Evolutionary conservation across 208 protist genomes (phyloP).

Genomic region (Leishmania aethiopica): DNA sequence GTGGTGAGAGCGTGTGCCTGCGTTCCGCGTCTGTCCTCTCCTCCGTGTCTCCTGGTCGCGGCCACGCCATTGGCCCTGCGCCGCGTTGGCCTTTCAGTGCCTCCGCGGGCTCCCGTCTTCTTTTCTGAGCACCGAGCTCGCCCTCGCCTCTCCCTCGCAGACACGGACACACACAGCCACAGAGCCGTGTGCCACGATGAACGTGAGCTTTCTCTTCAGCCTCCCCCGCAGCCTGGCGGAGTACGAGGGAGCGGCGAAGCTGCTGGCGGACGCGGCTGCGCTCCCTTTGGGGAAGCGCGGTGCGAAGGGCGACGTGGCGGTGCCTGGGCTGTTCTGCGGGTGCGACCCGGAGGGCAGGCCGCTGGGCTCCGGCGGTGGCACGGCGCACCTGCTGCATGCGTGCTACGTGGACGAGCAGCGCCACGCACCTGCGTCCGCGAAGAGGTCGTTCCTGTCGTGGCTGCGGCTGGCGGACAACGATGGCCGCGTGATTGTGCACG

Average conservation of each 20-base stretch:
- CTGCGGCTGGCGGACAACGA: conserved; percentile 32
- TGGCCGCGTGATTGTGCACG: conserved; percentile 48
- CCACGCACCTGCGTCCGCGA: not conserved
- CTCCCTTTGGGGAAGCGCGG: not conserved
- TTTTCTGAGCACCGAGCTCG: not conserved
- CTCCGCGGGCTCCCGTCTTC: not conserved
- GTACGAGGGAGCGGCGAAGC: conserved; percentile 17
- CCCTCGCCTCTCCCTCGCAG: not conserved
- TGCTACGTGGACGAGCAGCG: conserved; percentile 32
- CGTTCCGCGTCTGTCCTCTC: no score
- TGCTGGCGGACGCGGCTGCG: conserved; percentile 22
- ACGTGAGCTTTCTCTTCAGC: conserved; percentile 26
- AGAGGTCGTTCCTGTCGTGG: conserved; percentile 23
- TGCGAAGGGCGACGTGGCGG: not conserved
- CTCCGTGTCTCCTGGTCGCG: no score
- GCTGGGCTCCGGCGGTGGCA: conserved; percentile 52
- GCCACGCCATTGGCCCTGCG: not conserved
- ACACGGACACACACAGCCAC: not conserved
- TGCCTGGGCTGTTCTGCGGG: conserved; percentile 26
- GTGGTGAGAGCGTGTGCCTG: no score
- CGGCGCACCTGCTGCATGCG: conserved; percentile 41
- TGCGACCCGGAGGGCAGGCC: conserved; percentile 36
- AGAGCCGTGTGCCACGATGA: conserved; percentile 8
- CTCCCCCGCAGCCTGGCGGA: conserved; percentile 15
- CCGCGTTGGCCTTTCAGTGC: not conserved